Conservation (phyloP, 2,329 filamentous ascomycete species). For the Verticillium alfalfae region DNA sequence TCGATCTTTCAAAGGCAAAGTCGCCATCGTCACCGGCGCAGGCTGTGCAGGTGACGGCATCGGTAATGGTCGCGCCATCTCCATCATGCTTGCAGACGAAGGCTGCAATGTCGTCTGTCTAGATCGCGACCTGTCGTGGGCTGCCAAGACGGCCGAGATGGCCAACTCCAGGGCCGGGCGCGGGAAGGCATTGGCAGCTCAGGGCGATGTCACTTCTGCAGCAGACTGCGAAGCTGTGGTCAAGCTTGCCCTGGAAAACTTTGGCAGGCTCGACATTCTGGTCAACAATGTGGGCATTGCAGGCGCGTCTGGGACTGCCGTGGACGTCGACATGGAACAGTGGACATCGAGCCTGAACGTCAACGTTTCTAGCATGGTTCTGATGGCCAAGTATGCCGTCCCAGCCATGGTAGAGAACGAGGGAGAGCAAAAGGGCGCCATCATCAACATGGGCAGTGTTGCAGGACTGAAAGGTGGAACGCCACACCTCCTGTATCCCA, state of each 20-base stretch:
- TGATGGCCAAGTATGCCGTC: constrained; percentile 11
- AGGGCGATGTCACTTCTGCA: constrained; percentile 50
- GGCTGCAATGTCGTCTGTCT: constrained; percentile 55
- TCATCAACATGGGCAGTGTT: constrained; percentile 60
- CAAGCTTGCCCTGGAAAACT: constrained; percentile 35
- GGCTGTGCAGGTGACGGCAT: constrained; percentile 51
- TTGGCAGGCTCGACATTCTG: constrained; percentile 55
- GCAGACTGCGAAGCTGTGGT: constrained; percentile 42
- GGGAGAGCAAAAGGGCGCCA: constrained; percentile 38
- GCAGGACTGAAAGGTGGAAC: constrained; percentile 43
- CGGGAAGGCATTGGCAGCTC: constrained; percentile 33
- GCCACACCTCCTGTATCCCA: constrained; percentile 31
- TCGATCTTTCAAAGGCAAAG: constrained; percentile 17
- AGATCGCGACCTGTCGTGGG: constrained; percentile 43
- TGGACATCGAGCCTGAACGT: constrained; percentile 51
- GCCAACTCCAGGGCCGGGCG: constrained; percentile 29
- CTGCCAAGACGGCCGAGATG: constrained; percentile 48
- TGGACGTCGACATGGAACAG: constrained; percentile 52
- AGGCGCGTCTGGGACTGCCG: constrained; percentile 53
- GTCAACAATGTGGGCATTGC: constrained; percentile 61
- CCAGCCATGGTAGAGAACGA: constrained; percentile 33
- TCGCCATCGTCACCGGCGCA: constrained; percentile 54
- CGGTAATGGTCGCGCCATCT: constrained; percentile 53
- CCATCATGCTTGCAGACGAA: constrained; percentile 54
- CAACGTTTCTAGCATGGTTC: constrained; percentile 13